Conservation (phyloP, 345 rosid genomes). For the Salix exigua region DNA sequence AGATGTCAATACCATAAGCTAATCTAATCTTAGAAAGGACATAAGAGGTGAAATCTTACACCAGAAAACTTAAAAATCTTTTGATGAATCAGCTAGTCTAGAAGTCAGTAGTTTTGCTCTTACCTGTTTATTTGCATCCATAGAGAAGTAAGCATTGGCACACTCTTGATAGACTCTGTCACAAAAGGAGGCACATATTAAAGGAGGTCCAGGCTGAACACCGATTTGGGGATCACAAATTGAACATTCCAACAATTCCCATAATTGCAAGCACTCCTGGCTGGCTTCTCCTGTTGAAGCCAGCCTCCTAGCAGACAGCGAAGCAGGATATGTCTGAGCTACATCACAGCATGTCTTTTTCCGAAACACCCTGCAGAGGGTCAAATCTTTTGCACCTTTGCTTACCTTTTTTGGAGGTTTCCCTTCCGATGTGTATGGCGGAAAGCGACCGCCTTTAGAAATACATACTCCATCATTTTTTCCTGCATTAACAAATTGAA, state of each 20-base stretch:
- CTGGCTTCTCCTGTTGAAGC: slow-evolving; percentile 81
- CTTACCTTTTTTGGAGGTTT: slow-evolving; percentile 65
- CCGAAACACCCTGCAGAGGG: slow-evolving; percentile 80
- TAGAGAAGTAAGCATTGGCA: slow-evolving; percentile 75
- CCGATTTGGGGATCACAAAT: slow-evolving; percentile 85
- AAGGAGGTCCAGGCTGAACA: slow-evolving; percentile 80
- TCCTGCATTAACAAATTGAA: slow-evolving; percentile 28
- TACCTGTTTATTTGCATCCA: slow-evolving; percentile 67
- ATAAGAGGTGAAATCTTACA: not conserved
- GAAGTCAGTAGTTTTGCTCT: not conserved
- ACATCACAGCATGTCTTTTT: slow-evolving; percentile 77
- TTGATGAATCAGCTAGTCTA: not conserved
- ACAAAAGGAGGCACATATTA: slow-evolving; percentile 72
- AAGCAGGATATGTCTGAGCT: slow-evolving; percentile 83
- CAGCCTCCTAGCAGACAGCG: slow-evolving; percentile 66
- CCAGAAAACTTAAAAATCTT: not conserved
- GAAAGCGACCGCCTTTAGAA: slow-evolving; percentile 86
- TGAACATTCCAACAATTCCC: slow-evolving; percentile 95
- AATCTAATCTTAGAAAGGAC: not conserved
- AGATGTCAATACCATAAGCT: not conserved
- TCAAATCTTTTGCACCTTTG: slow-evolving; percentile 70
- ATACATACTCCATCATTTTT: slow-evolving; percentile 50
- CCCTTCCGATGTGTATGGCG: slow-evolving; percentile 67
- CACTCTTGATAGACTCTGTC: slow-evolving; percentile 74
- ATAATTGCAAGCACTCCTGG: slow-evolving; percentile 67